phyloP scores from a whole-genome alignment of 257 asterid genomes.

The Lithospermum erythrorhizon region DNA sequence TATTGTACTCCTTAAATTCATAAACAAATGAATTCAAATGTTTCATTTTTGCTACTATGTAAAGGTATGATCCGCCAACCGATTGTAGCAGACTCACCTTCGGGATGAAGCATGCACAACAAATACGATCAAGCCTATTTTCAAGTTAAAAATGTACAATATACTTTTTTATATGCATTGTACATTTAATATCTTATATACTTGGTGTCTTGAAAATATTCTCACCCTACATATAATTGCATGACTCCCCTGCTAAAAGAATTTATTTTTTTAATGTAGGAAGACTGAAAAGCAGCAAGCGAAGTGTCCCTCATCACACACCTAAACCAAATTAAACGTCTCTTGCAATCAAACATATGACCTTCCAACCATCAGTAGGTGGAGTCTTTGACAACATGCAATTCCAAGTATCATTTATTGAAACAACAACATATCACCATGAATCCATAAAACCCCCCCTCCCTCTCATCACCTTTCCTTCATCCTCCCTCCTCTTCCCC shows the following conservation, averaged over 20 bases:
- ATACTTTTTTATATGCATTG: too few species aligned
- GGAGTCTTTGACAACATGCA: slow-evolving; percentile 18
- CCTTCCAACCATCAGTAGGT: slow-evolving; percentile 56
- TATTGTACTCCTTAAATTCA: too few species aligned
- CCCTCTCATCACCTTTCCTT: slow-evolving; percentile 2
- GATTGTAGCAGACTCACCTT: background rate
- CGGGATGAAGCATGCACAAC: background rate
- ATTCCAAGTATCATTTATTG: slow-evolving; percentile 1
- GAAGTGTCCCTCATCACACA: slow-evolving; percentile 24
- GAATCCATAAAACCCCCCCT: slow-evolving; percentile 18
- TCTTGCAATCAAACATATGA: slow-evolving; percentile 62
- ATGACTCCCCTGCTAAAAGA: background rate
- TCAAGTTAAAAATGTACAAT: too few species aligned
- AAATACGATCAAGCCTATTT: too few species aligned
- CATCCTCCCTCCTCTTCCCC: background rate
- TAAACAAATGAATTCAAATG: too few species aligned
- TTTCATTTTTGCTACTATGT: too few species aligned
- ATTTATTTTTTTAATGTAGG: background rate
- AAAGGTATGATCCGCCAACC: too few species aligned
- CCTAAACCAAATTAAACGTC: slow-evolving; percentile 27
- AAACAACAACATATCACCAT: slow-evolving; percentile 3
- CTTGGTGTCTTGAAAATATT: too few species aligned
- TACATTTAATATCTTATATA: too few species aligned
- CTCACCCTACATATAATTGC: too few species aligned
- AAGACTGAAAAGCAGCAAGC: slow-evolving; percentile 29